phyloP scores from a whole-genome alignment of 495 filamentous ascomycete genomes.

The Rhypophila decipiens region DNA sequence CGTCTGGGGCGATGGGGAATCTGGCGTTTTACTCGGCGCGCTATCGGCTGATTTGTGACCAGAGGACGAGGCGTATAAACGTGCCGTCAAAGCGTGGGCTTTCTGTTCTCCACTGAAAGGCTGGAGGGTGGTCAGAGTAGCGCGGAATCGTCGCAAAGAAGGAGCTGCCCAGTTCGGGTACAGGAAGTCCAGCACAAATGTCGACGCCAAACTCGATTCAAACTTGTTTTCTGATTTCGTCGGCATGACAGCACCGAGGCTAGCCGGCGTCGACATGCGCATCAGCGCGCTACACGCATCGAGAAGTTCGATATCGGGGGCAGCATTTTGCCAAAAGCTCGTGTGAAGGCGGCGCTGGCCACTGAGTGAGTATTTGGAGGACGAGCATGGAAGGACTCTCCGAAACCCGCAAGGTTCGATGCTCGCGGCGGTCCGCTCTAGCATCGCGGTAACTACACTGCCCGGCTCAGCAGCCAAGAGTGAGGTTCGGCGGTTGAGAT shows the following conservation, averaged over 20 bases:
- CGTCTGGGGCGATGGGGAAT: too few relatives aligned
- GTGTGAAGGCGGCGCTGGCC: slow-evolving; percentile 56
- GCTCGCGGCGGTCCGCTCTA: slow-evolving; percentile 74
- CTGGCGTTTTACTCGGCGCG: too few relatives aligned
- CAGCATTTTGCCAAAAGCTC: slow-evolving; percentile 61
- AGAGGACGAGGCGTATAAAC: too few relatives aligned
- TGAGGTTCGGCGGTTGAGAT: too few relatives aligned
- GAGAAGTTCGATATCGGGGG: slow-evolving; percentile 49
- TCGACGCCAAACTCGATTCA: slow-evolving; percentile 29
- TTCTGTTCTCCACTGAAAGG: slow-evolving; percentile 7
- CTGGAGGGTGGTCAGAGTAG: slow-evolving; percentile 3
- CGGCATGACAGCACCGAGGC: slow-evolving; percentile 6
- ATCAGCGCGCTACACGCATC: slow-evolving; percentile 38
- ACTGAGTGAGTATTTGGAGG: slow-evolving; percentile 44
- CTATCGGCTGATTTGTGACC: too few relatives aligned
- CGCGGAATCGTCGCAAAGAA: slow-evolving; percentile 35
- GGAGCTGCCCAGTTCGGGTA: slow-evolving; percentile 50
- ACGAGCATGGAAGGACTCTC: slow-evolving; percentile 51
- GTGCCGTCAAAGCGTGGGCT: background rate
- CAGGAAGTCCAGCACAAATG: slow-evolving; percentile 55
- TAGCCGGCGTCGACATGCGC: slow-evolving; percentile 10
- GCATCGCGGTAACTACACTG: slow-evolving; percentile 59
- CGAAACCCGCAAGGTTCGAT: slow-evolving; percentile 66
- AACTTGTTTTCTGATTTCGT: slow-evolving; percentile 11
- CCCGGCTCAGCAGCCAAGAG: too few relatives aligned